phyloP scores from a whole-genome alignment of 2,329 filamentous ascomycete genomes.

The Escovopsis sp. region DNA sequence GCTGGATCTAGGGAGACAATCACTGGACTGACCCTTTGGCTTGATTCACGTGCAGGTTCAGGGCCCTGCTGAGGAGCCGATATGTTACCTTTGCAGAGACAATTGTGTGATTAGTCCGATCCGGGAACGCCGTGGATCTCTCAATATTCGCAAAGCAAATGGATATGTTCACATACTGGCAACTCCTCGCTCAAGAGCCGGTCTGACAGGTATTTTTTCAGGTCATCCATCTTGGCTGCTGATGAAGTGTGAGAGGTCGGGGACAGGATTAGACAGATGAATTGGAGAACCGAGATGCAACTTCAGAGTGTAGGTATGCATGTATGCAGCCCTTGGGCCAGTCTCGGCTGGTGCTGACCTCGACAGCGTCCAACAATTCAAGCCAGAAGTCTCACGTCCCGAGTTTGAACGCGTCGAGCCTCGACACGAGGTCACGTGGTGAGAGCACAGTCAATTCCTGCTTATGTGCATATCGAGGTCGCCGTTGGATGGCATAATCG shows the following conservation, averaged over 20 bases:
- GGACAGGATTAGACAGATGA: too few relatives aligned
- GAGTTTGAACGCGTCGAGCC: too few relatives aligned
- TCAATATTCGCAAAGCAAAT: not conserved
- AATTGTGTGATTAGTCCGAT: not conserved
- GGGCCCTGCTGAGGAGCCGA: constrained; percentile 63
- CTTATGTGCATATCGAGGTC: too few relatives aligned
- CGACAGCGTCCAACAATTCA: too few relatives aligned
- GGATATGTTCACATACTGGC: constrained; percentile 36
- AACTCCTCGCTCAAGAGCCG: constrained; percentile 63
- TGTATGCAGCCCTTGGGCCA: too few relatives aligned
- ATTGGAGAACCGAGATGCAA: too few relatives aligned
- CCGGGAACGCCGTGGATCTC: not conserved
- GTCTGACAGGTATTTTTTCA: constrained; percentile 59
- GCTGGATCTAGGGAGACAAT: not conserved
- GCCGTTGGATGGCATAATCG: too few relatives aligned
- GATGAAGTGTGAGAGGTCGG: not conserved
- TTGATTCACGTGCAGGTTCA: constrained; percentile 71
- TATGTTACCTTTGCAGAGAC: constrained; percentile 57
- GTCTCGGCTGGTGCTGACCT: too few relatives aligned
- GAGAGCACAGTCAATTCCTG: too few relatives aligned
- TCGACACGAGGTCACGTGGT: too few relatives aligned
- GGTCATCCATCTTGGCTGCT: constrained; percentile 37
- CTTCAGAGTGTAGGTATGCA: too few relatives aligned
- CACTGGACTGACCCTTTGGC: constrained; percentile 59
- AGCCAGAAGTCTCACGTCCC: too few relatives aligned